Conservation (phyloP, 208 protist genomes). For the Acanthamoeba comandoni region DNA sequence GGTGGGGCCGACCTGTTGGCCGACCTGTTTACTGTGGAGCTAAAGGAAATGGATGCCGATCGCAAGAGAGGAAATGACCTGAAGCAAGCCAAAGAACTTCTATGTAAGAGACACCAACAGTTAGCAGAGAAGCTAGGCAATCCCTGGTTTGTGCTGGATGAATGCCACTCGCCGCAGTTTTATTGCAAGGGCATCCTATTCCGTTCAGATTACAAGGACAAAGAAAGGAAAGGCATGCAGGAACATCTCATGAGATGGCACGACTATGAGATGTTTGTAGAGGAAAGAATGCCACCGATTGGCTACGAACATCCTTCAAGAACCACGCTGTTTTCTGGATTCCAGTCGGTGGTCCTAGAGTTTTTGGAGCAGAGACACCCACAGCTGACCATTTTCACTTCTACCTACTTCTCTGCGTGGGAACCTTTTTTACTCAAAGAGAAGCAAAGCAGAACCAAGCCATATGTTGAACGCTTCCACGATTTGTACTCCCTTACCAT, state of each 20-base stretch:
- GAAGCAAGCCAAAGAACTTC: too few relatives aligned
- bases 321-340: background rate
- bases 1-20: background rate
- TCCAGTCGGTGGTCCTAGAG: background rate
- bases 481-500: too few relatives aligned
- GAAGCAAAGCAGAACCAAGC: too few relatives aligned
- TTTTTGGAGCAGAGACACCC: background rate
- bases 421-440: too few relatives aligned
- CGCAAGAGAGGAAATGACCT: too few relatives aligned
- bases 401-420: constrained; percentile 6
- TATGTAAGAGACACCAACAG: too few relatives aligned
- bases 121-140: background rate
- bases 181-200: constrained; percentile 17
- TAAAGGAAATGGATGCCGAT: too few relatives aligned
- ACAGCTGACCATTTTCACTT: constrained; percentile 22
- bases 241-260: constrained; percentile 3
- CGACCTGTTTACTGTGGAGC: too few relatives aligned
- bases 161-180: background rate
- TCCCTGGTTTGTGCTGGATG: constrained; percentile 6
- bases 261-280: background rate
- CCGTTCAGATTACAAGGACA: constrained; percentile 8
- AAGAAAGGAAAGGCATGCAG: too few relatives aligned
- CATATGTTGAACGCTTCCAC: too few relatives aligned
- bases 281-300: background rate
- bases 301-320: background rate